phyloP scores from a whole-genome alignment of 768 basidiomycete genomes.

The Dacryopinax primogenitus region DNA sequence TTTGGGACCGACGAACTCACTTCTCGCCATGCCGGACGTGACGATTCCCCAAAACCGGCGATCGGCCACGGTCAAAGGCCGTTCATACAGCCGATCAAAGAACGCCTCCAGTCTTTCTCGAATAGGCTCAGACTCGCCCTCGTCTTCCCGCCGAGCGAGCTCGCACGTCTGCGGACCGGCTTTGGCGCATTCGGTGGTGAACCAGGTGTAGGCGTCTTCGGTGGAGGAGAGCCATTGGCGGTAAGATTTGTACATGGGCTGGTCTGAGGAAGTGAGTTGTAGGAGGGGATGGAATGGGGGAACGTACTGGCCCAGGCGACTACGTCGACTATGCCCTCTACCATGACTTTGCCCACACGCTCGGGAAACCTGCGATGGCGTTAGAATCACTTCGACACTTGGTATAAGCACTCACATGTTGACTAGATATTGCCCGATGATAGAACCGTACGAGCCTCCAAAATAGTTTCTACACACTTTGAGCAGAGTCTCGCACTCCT shows the following conservation, averaged over 20 bases:
- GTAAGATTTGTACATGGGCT: constrained; percentile 18
- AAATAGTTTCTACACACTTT: constrained; percentile 11
- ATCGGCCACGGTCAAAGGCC: constrained; percentile 12
- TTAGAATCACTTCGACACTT: background rate
- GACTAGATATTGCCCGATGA: constrained; percentile 9
- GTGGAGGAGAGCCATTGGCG: constrained; percentile 11
- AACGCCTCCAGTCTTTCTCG: constrained; percentile 11
- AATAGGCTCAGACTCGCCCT: constrained; percentile 10
- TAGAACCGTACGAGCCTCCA: constrained; percentile 22
- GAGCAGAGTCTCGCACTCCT: background rate
- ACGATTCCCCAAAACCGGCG: constrained; percentile 16
- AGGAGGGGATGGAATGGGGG: constrained; percentile 11
- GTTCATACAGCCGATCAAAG: constrained; percentile 12
- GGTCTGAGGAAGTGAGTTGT: constrained; percentile 11
- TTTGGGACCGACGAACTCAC: constrained; percentile 16
- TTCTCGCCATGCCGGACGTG: constrained; percentile 21
- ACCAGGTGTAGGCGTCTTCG: constrained; percentile 13
- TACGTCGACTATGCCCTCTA: constrained; percentile 11
- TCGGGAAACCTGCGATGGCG: constrained; percentile 14
- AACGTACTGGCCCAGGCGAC: background rate
- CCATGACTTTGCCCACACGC: constrained; percentile 9
- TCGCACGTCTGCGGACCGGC: constrained; percentile 14
- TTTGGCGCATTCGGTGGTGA: constrained; percentile 14
- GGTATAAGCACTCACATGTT: constrained; percentile 8
- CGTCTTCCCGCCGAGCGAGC: constrained; percentile 8